Conservation (phyloP, 2,329 filamentous ascomycete genomes). For the Atkinsonella texensis region DNA sequence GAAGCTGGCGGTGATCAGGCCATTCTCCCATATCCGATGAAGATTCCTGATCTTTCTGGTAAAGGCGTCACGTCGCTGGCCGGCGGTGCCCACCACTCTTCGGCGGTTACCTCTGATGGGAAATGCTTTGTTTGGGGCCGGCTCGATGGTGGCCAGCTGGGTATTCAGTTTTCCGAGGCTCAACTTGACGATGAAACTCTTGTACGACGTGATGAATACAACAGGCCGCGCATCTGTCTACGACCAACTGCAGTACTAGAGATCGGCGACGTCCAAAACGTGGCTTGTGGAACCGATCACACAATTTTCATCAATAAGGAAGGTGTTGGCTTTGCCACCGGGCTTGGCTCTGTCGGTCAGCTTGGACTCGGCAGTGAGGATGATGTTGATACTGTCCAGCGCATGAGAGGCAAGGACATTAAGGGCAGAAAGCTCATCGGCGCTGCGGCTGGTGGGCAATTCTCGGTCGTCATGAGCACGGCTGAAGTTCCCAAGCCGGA, state of each 20-base stretch:
- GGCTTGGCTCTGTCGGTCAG: slow-evolving; percentile 69
- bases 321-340: slow-evolving; percentile 67
- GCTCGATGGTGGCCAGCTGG: slow-evolving; percentile 39
- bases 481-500: slow-evolving; percentile 10
- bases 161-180: slow-evolving; percentile 37
- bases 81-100: slow-evolving; percentile 65
- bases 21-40: slow-evolving; percentile 59
- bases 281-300: slow-evolving; percentile 59
- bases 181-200: slow-evolving; percentile 32
- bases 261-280: slow-evolving; percentile 39
- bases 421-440: slow-evolving; percentile 61
- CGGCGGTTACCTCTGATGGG: slow-evolving; percentile 45
- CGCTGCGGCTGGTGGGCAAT: slow-evolving; percentile 85
- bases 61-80: slow-evolving; percentile 55
- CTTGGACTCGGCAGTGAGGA: slow-evolving; percentile 69
- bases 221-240: slow-evolving; percentile 35
- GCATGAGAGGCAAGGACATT: slow-evolving; percentile 77
- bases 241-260: slow-evolving; percentile 16
- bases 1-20: slow-evolving; percentile 43
- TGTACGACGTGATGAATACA: slow-evolving; percentile 50
- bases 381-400: slow-evolving; percentile 63
- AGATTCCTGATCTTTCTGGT: slow-evolving; percentile 51
- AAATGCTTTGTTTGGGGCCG: slow-evolving; percentile 50
- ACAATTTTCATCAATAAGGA: slow-evolving; percentile 58
- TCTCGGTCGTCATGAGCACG: slow-evolving; percentile 47